Conservation (phyloP, 768 basidiomycete species). For the Suillus cothurnatus region DNA sequence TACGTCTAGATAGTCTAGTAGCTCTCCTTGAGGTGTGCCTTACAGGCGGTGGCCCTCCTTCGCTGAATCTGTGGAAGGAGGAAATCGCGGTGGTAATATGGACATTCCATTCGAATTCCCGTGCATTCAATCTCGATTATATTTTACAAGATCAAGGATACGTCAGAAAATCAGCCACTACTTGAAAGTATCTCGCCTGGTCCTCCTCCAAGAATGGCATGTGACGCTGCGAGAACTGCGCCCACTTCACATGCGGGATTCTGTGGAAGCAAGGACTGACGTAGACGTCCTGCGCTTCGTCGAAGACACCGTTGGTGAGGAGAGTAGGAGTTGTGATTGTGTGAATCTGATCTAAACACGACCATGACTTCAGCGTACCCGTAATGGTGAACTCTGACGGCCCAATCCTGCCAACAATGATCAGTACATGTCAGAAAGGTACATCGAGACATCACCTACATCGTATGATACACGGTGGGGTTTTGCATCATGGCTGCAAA, state of each 20-base stretch:
- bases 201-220: constrained; percentile 45
- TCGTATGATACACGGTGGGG: constrained; percentile 15
- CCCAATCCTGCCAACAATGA: constrained; percentile 7
- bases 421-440: not conserved
- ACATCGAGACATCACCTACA: constrained; percentile 14
- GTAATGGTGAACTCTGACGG: constrained; percentile 37
- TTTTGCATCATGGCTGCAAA: constrained; percentile 23
- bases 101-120: not conserved
- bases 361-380: constrained; percentile 43
- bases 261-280: constrained; percentile 31
- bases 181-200: constrained; percentile 34
- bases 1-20: too few species aligned
- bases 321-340: constrained; percentile 40
- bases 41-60: not conserved
- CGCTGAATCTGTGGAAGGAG: not conserved
- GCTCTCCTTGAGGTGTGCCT: not conserved
- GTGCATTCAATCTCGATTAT: not conserved
- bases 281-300: constrained; percentile 33
- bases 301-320: constrained; percentile 35
- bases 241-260: constrained; percentile 31
- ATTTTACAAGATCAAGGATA: not conserved
- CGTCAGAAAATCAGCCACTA: constrained; percentile 37
- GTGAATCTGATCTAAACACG: constrained; percentile 40
- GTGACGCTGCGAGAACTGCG: constrained; percentile 35
- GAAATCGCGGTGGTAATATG: not conserved